Evolutionary conservation across 306 rosid genomes (phyloP).

Genomic region (Leucaena leucocephala): DNA sequence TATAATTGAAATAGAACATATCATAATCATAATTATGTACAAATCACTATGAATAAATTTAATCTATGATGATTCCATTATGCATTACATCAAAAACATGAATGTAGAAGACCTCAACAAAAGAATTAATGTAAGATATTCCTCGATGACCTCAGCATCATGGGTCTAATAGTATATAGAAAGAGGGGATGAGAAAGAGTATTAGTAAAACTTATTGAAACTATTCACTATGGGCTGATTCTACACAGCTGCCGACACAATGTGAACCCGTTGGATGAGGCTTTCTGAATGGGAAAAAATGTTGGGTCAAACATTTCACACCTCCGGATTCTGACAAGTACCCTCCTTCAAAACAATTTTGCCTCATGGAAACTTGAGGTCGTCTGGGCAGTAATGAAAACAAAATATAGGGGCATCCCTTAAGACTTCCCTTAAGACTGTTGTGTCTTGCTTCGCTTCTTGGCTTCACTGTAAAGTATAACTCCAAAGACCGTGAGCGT

Average conservation of each 20-base stretch:
- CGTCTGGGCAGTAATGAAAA: conserved; percentile 37
- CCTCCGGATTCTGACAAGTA: conserved; percentile 46
- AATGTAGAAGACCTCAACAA: conserved; percentile 61
- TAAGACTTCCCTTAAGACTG: conserved; percentile 39
- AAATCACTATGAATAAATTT: conserved; percentile 11
- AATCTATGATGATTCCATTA: not conserved
- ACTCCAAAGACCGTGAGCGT: conserved; percentile 92
- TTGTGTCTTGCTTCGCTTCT: conserved; percentile 83
- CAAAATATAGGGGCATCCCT: conserved; percentile 43
- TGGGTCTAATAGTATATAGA: conserved; percentile 39
- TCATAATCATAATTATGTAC: conserved; percentile 13
- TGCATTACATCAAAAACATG: not conserved
- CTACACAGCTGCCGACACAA: conserved; percentile 67
- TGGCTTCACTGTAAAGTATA: conserved; percentile 93
- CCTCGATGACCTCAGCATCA: conserved; percentile 53
- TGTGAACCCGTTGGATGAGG: conserved; percentile 49
- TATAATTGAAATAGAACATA: not conserved
- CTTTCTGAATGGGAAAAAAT: conserved; percentile 48
- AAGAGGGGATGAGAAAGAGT: conserved; percentile 14
- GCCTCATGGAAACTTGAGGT: conserved; percentile 47
- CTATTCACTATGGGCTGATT: conserved; percentile 60
- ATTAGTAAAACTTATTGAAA: conserved; percentile 57
- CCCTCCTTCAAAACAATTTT: conserved; percentile 36
- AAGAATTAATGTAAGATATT: conserved; percentile 51
- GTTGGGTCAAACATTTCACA: conserved; percentile 35